phyloP scores from a whole-genome alignment of 1,139 yeast genomes.

The Sugiyamaella grinbergsii region DNA sequence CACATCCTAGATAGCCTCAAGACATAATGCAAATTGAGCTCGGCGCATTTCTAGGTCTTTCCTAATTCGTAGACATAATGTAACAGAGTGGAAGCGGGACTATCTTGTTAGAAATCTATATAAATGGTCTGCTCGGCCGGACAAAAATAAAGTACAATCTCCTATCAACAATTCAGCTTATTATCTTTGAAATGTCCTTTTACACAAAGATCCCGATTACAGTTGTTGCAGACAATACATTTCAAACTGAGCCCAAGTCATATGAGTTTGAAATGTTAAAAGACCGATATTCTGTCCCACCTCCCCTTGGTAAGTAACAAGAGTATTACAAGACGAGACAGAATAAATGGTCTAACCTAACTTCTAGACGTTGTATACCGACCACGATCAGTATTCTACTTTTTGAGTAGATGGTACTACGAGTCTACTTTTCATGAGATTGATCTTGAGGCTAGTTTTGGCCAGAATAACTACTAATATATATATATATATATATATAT shows the following conservation, averaged over 20 bases:
- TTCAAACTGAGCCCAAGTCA: slow-evolving; percentile 18
- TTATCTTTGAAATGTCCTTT: slow-evolving; percentile 25
- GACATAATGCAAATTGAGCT: too few species aligned
- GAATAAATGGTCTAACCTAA: slow-evolving; percentile 1
- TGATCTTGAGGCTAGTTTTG: not conserved
- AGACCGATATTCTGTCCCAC: slow-evolving; percentile 24
- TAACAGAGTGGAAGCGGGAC: too few species aligned
- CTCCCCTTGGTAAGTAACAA: slow-evolving; percentile 21
- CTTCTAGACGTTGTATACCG: slow-evolving; percentile 3
- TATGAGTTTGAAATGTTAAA: slow-evolving; percentile 25
- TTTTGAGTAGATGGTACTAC: slow-evolving; percentile 14
- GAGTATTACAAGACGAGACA: too few species aligned
- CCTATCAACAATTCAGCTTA: not conserved
- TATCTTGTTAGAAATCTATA: too few species aligned
- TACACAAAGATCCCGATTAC: slow-evolving; percentile 15
- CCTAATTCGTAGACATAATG: too few species aligned
- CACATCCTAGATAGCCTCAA: too few species aligned
- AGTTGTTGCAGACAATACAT: slow-evolving; percentile 10
- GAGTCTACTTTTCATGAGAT: slow-evolving; percentile 6
- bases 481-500: not conserved
- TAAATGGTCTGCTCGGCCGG: too few species aligned
- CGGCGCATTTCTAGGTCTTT: too few species aligned
- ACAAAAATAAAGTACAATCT: too few species aligned
- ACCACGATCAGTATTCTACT: slow-evolving; percentile 10
- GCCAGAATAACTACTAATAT: not conserved